Percentiles rank a stretch among this genome's conserved stretches.
Evolutionary conservation across 202 grass and related monocot species (phyloP).

Genomic region (Setaria italica): DNA sequence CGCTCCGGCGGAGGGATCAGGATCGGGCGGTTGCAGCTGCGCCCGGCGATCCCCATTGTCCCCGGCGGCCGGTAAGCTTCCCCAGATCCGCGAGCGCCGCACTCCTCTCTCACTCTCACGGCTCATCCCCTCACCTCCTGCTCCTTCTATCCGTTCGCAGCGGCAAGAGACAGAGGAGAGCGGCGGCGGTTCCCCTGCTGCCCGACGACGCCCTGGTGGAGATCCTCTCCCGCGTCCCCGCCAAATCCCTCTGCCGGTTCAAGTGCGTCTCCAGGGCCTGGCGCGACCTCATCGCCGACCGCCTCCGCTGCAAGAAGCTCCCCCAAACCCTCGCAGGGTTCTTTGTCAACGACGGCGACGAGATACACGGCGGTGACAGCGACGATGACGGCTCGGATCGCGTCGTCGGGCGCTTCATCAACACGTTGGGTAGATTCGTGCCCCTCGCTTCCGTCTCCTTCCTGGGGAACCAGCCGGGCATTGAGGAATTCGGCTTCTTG

Average conservation of each 20-base stretch:
- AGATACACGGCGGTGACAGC: neutral
- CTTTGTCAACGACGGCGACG: neutral
- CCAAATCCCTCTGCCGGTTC: neutral
- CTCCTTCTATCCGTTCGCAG: too few relatives aligned
- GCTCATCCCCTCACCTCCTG: too few relatives aligned
- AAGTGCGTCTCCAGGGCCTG: neutral
- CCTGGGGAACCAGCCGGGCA: neutral
- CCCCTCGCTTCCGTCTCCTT: neutral
- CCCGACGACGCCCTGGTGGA: neutral
- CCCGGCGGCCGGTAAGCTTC: too few relatives aligned
- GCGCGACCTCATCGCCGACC: neutral
- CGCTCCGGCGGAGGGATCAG: too few relatives aligned
- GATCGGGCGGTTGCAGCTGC: too few relatives aligned
- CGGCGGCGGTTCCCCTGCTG: too few relatives aligned
- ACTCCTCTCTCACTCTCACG: too few relatives aligned
- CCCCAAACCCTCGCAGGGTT: neutral
- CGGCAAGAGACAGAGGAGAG: too few relatives aligned
- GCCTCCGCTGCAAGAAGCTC: neutral
- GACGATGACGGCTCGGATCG: neutral
- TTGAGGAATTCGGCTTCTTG: neutral
- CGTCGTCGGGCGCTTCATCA: neutral
- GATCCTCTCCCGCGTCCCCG: neutral
- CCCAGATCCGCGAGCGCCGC: too few relatives aligned
- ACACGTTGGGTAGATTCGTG: neutral
- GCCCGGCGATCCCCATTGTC: too few relatives aligned